Evolutionary conservation across 2,329 filamentous ascomycete genomes (phyloP), one percentile per base, ranked within the genome.

Genomic region (Kalaharituber pfeilii): DNA sequence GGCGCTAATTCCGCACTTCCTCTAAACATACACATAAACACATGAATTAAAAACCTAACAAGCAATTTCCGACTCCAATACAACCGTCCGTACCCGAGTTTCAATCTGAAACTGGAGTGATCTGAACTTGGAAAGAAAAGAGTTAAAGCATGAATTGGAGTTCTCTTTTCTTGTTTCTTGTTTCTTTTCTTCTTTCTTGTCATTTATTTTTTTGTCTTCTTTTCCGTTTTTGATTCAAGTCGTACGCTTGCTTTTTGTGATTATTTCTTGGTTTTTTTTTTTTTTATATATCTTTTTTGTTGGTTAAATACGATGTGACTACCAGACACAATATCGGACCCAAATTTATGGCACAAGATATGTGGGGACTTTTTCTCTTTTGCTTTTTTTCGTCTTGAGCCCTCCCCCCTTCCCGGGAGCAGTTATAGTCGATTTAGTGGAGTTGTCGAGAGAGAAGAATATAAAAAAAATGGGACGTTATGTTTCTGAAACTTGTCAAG

Each of bases 1-100:
- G 50, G 59, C 59, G 27, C 33, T 62, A 15, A 56, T 60, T 49
- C 58, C 59, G 6, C 58, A 60, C 49, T 55, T 62, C 25, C 55
- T 60, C 44, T 62, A 56, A 51, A 33, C 29, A 49, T 5, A 13
- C 44, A 26, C 44, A 11, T n/a, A 22, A 26, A 13, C 6, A n/a
- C 5, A 13, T 26, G 44, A 49, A 49, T 2, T 18, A 18, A 22
- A 49, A 18, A 22, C 15, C 13, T n/a, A 13, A 44, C 26, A 36
- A 22, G 13, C 22, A 13, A n/a, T 15, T 20, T 50, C 15, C 13
- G n/a, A 30, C 25, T 13, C 20, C 18, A 28, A n/a, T 50, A 20
- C 27, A 28, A n/a, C 8, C 33, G 53, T 52, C 15, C 30, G 18
- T 9, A 53, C 18, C n/a, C 26, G 27, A 30, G 33, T 36, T 20